Base-by-base conservation (phyloP, 345 rosid genomes). In the Stellera chamaejasme region DNA sequence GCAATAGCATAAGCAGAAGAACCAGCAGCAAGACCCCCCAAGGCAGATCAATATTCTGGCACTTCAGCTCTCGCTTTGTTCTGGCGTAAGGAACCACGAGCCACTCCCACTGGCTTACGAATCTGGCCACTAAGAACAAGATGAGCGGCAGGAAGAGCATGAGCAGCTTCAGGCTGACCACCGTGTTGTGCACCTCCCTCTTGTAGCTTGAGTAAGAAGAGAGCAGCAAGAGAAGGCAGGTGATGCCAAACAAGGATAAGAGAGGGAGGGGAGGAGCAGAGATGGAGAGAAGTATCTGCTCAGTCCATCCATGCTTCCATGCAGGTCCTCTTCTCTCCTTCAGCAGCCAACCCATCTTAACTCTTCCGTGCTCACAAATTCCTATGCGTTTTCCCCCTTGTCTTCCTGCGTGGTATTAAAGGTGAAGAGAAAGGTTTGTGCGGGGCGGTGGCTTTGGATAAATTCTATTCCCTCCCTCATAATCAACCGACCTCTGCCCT, bases 301-400 rank as follows among this genome's bases (percentile, higher is more conserved):
- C 78, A 48, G 72, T 26, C 93, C 90, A 84, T 25, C 83, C 86
- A 27, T 64, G 76, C 63, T 82, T 87, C 88, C 87, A 86, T 27
- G 84, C 69, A 41, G 79, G 77, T 10, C 91, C 95, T 48, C 85
- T 72, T 68, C 70, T 86, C 50, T 80, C 87, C 12, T 47, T 72
- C 52, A 75, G 45, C 50, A 85, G 52, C 89, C 84, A 78, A 45
- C 75, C 86, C 84, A 77, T 84, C 23, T 62, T 10, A 43, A 46
- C 61, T 70, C 55, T 41, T 16, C 52, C 5, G 13, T 13, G 2
- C 16, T 39, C 26, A 32, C 39, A 7, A 32, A 32, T 43, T 36
- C 39, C 52, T 55, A 4, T 55, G 39, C 11, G 10, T 36, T 26
- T n/a, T 41, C 19, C 12, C 25, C 15, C 43, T 6, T 50, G 10